Evolutionary conservation across 805 yeast genomes (phyloP).

Genomic region (Starmerella stellata): DNA sequence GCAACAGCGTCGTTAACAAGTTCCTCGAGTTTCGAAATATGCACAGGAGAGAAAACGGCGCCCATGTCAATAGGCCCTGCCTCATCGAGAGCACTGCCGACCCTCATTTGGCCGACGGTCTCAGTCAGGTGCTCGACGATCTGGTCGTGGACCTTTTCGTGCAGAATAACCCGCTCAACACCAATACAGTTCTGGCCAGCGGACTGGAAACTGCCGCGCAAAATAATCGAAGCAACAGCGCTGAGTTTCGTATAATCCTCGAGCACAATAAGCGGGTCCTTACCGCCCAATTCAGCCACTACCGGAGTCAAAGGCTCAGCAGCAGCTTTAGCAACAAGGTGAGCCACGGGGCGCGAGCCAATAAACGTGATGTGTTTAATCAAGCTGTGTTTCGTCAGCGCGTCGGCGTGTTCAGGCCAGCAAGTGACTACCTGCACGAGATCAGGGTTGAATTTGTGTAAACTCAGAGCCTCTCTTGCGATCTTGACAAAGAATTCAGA

Average conservation of each 20-base stretch:
- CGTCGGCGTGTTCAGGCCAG: constrained; percentile 76
- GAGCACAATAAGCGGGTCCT: constrained; percentile 74
- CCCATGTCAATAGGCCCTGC: constrained; percentile 88
- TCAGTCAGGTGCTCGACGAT: constrained; percentile 39
- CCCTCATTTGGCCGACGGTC: constrained; percentile 43
- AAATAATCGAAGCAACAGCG: constrained; percentile 52
- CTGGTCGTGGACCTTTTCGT: constrained; percentile 42
- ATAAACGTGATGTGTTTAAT: constrained; percentile 82
- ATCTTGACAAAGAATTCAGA: constrained; percentile 59
- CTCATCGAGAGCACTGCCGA: constrained; percentile 88
- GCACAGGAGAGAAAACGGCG: constrained; percentile 67
- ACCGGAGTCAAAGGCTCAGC: constrained; percentile 79
- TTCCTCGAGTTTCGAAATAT: constrained; percentile 50
- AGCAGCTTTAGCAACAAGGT: constrained; percentile 67
- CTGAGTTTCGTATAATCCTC: constrained; percentile 27
- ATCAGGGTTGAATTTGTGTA: constrained; percentile 60
- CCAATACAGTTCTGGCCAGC: constrained; percentile 98
- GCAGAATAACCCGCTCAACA: constrained; percentile 71
- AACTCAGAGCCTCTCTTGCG: constrained; percentile 51
- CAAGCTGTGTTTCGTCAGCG: constrained; percentile 67
- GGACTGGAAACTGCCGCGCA: constrained; percentile 93
- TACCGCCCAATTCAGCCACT: constrained; percentile 92
- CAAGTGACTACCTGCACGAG: constrained; percentile 77
- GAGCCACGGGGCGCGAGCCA: constrained; percentile 91
- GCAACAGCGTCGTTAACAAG: constrained; percentile 56